Evolutionary conservation across 2,329 filamentous ascomycete species (phyloP).

Genomic region (Fusarium liriodendri): DNA sequence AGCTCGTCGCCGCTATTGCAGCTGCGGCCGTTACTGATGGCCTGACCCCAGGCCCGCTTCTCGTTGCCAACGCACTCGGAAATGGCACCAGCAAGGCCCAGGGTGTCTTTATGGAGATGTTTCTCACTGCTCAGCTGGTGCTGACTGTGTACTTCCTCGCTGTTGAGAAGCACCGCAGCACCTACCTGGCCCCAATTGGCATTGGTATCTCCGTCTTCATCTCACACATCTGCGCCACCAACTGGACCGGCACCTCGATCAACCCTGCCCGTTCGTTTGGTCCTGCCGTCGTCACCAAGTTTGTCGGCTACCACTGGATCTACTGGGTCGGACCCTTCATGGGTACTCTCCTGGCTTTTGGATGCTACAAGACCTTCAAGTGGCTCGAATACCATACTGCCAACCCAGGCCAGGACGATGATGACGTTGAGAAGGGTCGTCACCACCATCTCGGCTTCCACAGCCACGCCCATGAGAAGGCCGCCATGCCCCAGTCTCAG

Average conservation of each 20-base stretch:
- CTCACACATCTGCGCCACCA: constrained; percentile 57
- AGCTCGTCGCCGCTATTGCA: constrained; percentile 69
- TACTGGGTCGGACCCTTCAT: constrained; percentile 66
- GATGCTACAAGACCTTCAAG: constrained; percentile 63
- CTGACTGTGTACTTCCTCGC: constrained; percentile 77
- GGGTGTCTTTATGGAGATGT: constrained; percentile 75
- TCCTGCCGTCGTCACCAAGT: constrained; percentile 57
- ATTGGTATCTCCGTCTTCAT: constrained; percentile 80
- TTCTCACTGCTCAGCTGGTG: constrained; percentile 72
- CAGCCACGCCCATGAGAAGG: constrained; percentile 1
- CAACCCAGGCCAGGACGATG: constrained; percentile 62
- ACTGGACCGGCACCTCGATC: constrained; percentile 60
- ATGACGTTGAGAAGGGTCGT: constrained; percentile 40
- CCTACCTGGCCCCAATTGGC: constrained; percentile 76
- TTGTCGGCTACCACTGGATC: constrained; percentile 63
- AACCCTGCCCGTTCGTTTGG: constrained; percentile 65
- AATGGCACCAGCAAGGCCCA: constrained; percentile 63
- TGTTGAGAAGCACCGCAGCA: constrained; percentile 78
- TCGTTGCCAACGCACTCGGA: constrained; percentile 67
- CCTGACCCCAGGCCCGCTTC: constrained; percentile 67
- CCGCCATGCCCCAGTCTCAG: constrained; percentile 19
- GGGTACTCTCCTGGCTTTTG: constrained; percentile 61
- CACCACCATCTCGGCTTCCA: constrained; percentile 13
- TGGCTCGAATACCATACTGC: constrained; percentile 62
- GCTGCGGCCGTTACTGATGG: constrained; percentile 67